Conservation (phyloP, 805 yeast species). For the Wickerhamomyces ciferrii region DNA sequence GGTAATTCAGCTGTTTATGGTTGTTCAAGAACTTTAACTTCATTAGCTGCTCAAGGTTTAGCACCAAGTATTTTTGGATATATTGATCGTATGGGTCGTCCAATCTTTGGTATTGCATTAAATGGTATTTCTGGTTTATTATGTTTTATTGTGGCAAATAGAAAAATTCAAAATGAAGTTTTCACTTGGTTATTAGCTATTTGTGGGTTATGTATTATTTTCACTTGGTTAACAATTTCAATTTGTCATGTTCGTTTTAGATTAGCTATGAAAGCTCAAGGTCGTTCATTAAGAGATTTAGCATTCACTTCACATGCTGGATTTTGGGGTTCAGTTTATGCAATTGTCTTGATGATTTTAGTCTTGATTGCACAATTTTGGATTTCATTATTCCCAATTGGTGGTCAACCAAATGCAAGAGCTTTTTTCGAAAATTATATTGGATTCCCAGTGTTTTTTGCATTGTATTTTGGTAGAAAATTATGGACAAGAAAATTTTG, state of each 20-base stretch:
- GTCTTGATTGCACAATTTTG: slow-evolving; percentile 42
- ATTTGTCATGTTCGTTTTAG: slow-evolving; percentile 40
- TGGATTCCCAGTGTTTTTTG: slow-evolving; percentile 36
- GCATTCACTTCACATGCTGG: slow-evolving; percentile 39
- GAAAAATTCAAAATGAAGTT: slow-evolving; percentile 28
- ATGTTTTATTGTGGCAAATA: slow-evolving; percentile 40
- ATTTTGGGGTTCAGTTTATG: slow-evolving; percentile 34
- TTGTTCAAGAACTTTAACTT: slow-evolving; percentile 45
- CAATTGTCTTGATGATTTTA: slow-evolving; percentile 27
- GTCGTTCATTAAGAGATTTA: slow-evolving; percentile 34
- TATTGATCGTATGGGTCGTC: slow-evolving; percentile 46
- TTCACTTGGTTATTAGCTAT: slow-evolving; percentile 45
- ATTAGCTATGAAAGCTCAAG: slow-evolving; percentile 37
- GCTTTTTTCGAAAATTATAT: slow-evolving; percentile 35
- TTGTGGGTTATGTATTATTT: slow-evolving; percentile 41
- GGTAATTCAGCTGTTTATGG: slow-evolving; percentile 58
- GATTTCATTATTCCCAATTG: slow-evolving; percentile 42
- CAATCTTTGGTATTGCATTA: slow-evolving; percentile 37
- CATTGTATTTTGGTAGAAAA: slow-evolving; percentile 35
- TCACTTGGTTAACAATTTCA: slow-evolving; percentile 46
- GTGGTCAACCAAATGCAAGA: slow-evolving; percentile 27
- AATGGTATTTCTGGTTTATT: slow-evolving; percentile 36
- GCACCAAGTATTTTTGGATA: slow-evolving; percentile 39
- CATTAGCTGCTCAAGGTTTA: slow-evolving; percentile 38
- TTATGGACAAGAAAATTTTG: slow-evolving; percentile 36